phyloP scores from a whole-genome alignment of 306 rosid genomes.

The Ormosia semicastrata region DNA sequence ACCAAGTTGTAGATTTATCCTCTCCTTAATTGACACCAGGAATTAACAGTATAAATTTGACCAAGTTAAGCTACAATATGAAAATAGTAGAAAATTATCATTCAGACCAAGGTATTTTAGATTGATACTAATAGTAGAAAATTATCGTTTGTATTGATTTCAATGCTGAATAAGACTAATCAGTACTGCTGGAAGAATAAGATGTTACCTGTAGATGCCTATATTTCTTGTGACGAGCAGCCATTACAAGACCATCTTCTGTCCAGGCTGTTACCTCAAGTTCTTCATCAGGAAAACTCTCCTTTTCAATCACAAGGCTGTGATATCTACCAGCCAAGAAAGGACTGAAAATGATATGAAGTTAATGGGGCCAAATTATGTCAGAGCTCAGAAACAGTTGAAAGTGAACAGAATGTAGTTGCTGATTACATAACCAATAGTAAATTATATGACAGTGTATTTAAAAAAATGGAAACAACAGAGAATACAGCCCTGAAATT shows the following conservation, averaged over 20 bases:
- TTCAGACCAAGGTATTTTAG: neutral
- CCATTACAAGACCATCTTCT: constrained; percentile 94
- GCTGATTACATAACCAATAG: neutral
- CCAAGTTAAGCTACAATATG: neutral
- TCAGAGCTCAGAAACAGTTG: neutral
- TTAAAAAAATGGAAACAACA: neutral
- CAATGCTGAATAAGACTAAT: neutral
- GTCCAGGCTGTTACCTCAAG: constrained; percentile 93
- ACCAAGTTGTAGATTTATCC: neutral
- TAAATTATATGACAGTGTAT: neutral
- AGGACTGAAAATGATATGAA: constrained; percentile 55
- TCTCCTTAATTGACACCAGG: neutral
- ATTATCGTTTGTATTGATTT: neutral
- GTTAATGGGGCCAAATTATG: neutral
- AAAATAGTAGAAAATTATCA: neutral
- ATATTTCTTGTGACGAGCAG: constrained; percentile 87
- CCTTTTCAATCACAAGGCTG: constrained; percentile 89
- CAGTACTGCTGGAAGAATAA: neutral
- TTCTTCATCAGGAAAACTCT: constrained; percentile 79
- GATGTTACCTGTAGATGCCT: constrained; percentile 63
- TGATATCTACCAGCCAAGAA: constrained; percentile 93
- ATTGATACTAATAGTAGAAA: neutral
- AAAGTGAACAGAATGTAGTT: neutral
- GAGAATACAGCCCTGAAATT: neutral
- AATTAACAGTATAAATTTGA: neutral